Evolutionary conservation across 192 early-diverging fungal genomes (phyloP), one percentile per base, ranked within the genome.

Genomic region (Cladochytrium replicatum): DNA sequence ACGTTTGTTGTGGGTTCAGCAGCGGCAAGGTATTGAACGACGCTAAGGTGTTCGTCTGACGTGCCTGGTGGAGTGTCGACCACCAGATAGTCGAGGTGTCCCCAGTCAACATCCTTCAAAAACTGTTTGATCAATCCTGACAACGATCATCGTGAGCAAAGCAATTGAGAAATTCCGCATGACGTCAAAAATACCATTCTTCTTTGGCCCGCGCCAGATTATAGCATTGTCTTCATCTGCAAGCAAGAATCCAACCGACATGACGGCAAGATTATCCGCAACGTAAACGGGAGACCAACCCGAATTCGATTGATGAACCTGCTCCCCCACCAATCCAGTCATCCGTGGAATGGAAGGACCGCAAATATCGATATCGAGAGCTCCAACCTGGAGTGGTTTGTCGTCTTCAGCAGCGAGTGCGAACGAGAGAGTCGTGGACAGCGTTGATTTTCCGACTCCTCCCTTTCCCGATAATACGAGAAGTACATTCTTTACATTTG

Each of bases 31-130:
- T 90, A 94, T 60, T 92, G 86, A 21, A 93, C 82, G 11, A 88
- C 82, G 3, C 91, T 85, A 52, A 99, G 72, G 57, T 99, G 93
- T 64, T 99, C 95, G 69, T 99, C 95, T 27, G 87, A 91, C 0
- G 95, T 99, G 5, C 94, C 90, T 54, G 95, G 95, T 41, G 95
- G 95, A 23, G 95, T 99, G 68, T 98, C 94, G 41, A 97, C 85
- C 25, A 62, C 58, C 21, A 99, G 66, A 48, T 88, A 99, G 56
- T 99, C 93, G 26, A 96, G 69, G 13, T 88, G 81, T 25, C 95
- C 93, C 93, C 93, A 99, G 66, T 83, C 89, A 0, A 97, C 93
- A 54, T 99, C 92, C 28, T 85, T 75, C 44, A 99, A 62, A 47
- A 99, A 97, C 67, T 93, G 95, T 50, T 88, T 88, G 62, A 99